A percentile compares a stretch with the other conserved stretches of the same genome.
phyloP scores from a whole-genome alignment of 345 rosid species.

The Salix arbutifolia region DNA sequence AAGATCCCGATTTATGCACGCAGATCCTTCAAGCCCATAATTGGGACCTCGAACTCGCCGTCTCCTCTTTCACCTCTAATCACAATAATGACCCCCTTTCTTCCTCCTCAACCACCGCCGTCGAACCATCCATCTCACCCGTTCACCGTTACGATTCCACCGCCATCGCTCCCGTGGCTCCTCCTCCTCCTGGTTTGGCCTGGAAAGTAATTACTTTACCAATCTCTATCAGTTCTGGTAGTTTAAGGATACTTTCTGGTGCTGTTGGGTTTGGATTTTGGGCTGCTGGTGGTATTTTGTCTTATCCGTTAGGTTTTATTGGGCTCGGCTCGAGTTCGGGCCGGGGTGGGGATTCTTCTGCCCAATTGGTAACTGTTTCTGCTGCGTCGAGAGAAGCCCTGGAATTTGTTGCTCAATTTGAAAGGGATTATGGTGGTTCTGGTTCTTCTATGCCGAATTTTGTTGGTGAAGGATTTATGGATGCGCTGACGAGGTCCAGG shows the following conservation, averaged over 20 bases:
- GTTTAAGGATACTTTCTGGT: slow-evolving; percentile 80
- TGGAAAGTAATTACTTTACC: slow-evolving; percentile 88
- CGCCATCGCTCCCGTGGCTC: slow-evolving; percentile 2
- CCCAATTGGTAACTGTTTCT: slow-evolving; percentile 53
- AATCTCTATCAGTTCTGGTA: slow-evolving; percentile 71
- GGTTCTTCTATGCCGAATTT: slow-evolving; percentile 62
- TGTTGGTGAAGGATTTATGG: slow-evolving; percentile 85
- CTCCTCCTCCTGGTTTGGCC: slow-evolving; percentile 57
- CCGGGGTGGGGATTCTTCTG: slow-evolving; percentile 42
- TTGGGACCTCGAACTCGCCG: slow-evolving; percentile 98
- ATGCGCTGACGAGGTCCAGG: slow-evolving; percentile 85
- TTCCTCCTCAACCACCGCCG: slow-evolving; percentile 4
- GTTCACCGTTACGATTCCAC: too few species aligned
- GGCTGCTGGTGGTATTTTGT: slow-evolving; percentile 91
- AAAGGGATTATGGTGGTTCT: slow-evolving; percentile 61
- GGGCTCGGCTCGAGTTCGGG: slow-evolving; percentile 57
- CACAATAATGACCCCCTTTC: not conserved
- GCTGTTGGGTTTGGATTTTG: slow-evolving; percentile 89
- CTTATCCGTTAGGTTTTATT: slow-evolving; percentile 75
- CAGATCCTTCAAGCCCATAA: slow-evolving; percentile 95
- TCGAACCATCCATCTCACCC: not conserved
- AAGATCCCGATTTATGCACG: slow-evolving; percentile 84
- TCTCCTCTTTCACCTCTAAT: slow-evolving; percentile 70
- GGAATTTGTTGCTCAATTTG: slow-evolving; percentile 66
- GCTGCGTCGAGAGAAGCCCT: slow-evolving; percentile 69